Evolutionary conservation across 768 basidiomycete species (phyloP), one percentile per base, ranked within the genome.

Genomic region (Auricularia sp.): DNA sequence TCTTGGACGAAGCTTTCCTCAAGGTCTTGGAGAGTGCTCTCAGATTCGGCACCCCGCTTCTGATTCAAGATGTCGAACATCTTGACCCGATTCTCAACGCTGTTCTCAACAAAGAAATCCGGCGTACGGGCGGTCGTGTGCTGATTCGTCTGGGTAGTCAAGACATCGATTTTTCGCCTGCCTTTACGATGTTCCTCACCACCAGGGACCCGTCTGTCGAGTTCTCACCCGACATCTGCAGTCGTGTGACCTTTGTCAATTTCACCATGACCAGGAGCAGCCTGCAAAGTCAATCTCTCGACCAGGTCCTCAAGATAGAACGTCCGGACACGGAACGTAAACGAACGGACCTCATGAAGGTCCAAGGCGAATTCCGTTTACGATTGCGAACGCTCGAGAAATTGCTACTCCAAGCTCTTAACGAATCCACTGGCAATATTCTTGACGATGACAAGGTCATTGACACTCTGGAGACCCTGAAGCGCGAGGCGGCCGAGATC

Each of bases 171-270:
- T 98, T 98, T 75, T 99, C 97, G 0, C 97, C 97, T 5, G 88
- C 97, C n/a, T 99, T 99, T 81, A 97, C 93, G 4, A 95, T 99
- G 93, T 99, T 99, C 85, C 82, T 99, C 54, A 92, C 96, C 1
- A 99, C 97, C 11, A 81, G 97, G 24, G 95, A 99, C 74, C 95
- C 97, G 2, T 96, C 96, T 0, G 90, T 97, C 67, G 94, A 98
- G 71, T 98, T 99, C 77, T 92, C 96, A 13, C 94, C 97, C 3
- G 97, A 99, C 74, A 95, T 99, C 70, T 98, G 96, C 81, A 96
- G 94, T 80, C 86, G 97, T 66, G 92, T 96, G 34, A 93, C 90
- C 0, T 94, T 95, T 70, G 92, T 95, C 77, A 95, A 94, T 78
- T 95, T 94, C 76, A 96, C 95, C 34, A 99, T 99, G 96, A 99